Evolutionary conservation across 2,329 filamentous ascomycete genomes (phyloP), one percentile per base, ranked within the genome.

Genomic region (Aspergillus candidus): DNA sequence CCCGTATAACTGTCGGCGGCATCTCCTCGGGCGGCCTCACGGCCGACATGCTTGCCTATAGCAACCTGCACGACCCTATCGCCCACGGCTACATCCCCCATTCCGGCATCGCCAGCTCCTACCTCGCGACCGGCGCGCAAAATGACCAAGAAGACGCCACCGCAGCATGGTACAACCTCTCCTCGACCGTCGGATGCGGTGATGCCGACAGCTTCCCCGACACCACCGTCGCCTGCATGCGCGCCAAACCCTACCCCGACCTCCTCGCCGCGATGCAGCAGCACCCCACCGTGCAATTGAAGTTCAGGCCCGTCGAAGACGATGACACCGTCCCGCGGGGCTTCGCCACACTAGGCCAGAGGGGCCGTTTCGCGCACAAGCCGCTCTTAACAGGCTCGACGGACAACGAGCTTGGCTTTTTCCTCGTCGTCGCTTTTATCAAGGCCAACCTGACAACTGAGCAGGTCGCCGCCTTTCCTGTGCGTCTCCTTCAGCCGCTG

Each of bases 1-100:
- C 32, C 7, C 38, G 41, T 3, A 47, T 47, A 7, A 50, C 41
- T 6, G 36, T 50, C 32, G 42, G 44, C 11, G 47, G 47, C 18
- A 41, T 47, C 32, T 50, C 41, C 4, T 44, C 44, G 5, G 47
- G 47, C 6, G 38, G 38, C 32, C 17, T 40, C 14, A 44, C 41
- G 4, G 32, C 41, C 17, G 41, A 43, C 18, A 35, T 43, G 14
- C 15, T 43, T 13, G 41, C 41, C 12, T 43, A 38, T 18, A 39
- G 41, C n/a, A 17, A 38, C 8, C 35, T 35, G 4, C 30, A 43
- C 14, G 41, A 43, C 29, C 41, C 41, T 1, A 43, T 43, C 10
- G 41, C 41, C 11, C 41, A 47, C 29, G 45, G 17, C 4, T 27
- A 44, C 10, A 48, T 48, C 17, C 33, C 45, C 2, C 41, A 44